phyloP scores from a whole-genome alignment of 345 rosid genomes.

The Isatis tinctoria region DNA sequence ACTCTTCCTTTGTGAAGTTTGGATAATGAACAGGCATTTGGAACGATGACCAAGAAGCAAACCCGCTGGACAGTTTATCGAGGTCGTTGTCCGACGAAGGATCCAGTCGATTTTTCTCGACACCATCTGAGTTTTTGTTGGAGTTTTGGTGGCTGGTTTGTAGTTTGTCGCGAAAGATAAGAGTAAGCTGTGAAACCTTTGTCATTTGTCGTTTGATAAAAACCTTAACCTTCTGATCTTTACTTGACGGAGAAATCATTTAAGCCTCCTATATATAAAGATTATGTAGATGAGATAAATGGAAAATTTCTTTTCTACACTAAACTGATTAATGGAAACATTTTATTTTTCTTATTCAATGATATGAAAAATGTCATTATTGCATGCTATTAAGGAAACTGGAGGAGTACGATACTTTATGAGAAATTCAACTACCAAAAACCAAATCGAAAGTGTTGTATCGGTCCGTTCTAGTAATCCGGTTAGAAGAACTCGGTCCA shows the following conservation, averaged over 20 bases:
- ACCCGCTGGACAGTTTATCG: neutral
- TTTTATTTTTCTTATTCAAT: neutral
- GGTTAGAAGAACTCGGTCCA: constrained; percentile 23
- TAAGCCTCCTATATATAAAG: neutral
- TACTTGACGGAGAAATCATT: neutral
- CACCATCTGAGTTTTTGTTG: neutral
- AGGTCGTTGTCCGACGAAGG: neutral
- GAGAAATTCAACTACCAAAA: constrained; percentile 5
- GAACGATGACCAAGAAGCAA: constrained; percentile 28
- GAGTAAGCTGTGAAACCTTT: constrained; percentile 12
- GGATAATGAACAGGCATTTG: constrained; percentile 67
- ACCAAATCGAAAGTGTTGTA: neutral
- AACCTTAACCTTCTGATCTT: neutral
- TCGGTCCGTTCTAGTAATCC: neutral
- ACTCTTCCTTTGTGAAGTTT: constrained; percentile 45
- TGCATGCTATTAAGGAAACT: neutral
- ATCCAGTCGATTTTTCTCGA: neutral
- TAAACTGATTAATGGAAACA: neutral
- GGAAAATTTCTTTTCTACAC: neutral
- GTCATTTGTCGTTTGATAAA: neutral
- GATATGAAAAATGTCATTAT: neutral
- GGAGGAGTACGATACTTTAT: neutral
- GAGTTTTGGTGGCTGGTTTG: neutral
- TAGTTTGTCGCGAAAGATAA: neutral
- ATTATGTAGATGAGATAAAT: neutral